Evolutionary conservation across 2,329 filamentous ascomycete genomes (phyloP).

Genomic region (Xylaria sp.): DNA sequence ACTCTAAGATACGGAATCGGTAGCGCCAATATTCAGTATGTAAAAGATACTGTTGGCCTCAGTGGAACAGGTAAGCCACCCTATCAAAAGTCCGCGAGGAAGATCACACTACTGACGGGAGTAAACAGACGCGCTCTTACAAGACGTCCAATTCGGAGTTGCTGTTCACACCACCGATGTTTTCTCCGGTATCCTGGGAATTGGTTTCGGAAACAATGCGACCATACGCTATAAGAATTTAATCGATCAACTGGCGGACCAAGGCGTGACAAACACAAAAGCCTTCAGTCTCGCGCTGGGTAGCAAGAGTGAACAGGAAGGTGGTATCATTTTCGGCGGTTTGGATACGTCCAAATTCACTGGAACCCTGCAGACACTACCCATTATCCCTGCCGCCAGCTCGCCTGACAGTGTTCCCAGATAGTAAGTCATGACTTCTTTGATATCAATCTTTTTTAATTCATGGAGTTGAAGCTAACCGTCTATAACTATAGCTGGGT

Average conservation of each 20-base stretch:
- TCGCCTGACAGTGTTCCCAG: slow-evolving; percentile 51
- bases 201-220: slow-evolving; percentile 57
- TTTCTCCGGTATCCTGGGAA: slow-evolving; percentile 62
- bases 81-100: not conserved
- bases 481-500: slow-evolving; percentile 37
- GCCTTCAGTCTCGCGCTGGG: slow-evolving; percentile 64
- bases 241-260: slow-evolving; percentile 44
- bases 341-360: slow-evolving; percentile 60
- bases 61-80: slow-evolving; percentile 32
- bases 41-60: slow-evolving; percentile 42
- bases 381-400: slow-evolving; percentile 50
- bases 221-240: slow-evolving; percentile 47
- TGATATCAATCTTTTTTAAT: no score
- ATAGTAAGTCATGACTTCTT: slow-evolving; percentile 30
- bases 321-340: slow-evolving; percentile 64
- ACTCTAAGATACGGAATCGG: slow-evolving; percentile 49
- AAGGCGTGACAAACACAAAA: slow-evolving; percentile 53
- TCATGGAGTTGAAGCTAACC: not conserved
- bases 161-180: slow-evolving; percentile 47
- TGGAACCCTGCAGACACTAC: slow-evolving; percentile 54
- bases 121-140: slow-evolving; percentile 36
- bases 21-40: slow-evolving; percentile 46
- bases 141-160: slow-evolving; percentile 59
- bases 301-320: slow-evolving; percentile 52
- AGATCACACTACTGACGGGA: slow-evolving; percentile 3